A percentile compares a stretch with the other conserved stretches of the same genome.
These are phyloP conservation scores for Rhexocercosporidium sp. DNA, from an alignment of 2,329 filamentous ascomycete genomes.

Conservation along the genomic window DNA sequence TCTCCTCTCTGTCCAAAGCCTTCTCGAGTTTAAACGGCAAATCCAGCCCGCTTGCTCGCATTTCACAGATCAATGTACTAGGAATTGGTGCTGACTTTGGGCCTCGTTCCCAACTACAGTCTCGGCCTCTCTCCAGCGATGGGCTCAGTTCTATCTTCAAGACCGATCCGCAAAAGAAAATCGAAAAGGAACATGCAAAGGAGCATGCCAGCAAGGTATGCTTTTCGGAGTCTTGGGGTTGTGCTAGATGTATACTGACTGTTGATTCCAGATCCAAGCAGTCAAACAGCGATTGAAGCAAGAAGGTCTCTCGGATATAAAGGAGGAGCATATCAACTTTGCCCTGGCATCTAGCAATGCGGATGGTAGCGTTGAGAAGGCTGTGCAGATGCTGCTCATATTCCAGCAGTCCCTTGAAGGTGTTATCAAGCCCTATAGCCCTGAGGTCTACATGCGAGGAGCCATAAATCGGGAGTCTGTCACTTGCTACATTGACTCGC, in stretches of 20 bases:
- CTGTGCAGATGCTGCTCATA: conserved; percentile 76
- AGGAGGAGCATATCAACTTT: conserved; percentile 67
- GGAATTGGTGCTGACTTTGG: conserved; percentile 36
- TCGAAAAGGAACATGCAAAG: conserved; percentile 55
- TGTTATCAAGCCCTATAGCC: conserved; percentile 75
- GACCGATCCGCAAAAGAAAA: conserved; percentile 60
- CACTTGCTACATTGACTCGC: conserved; percentile 92
- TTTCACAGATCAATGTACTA: conserved; percentile 27
- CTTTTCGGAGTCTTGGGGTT: background rate
- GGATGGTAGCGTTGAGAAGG: conserved; percentile 72
- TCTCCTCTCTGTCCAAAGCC: conserved; percentile 32
- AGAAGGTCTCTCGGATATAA: conserved; percentile 59
- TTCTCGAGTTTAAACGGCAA: conserved; percentile 32
- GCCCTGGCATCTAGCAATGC: conserved; percentile 67
- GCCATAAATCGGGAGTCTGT: conserved; percentile 85
- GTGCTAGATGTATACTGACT: background rate
- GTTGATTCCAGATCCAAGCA: conserved; percentile 52
- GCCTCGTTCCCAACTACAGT: conserved; percentile 44
- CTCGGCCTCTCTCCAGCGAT: conserved; percentile 59
- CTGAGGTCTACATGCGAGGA: conserved; percentile 74
- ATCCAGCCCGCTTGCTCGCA: conserved; percentile 28
- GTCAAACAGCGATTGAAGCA: conserved; percentile 57
- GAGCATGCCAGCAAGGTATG: conserved; percentile 10
- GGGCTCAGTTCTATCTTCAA: conserved; percentile 69
- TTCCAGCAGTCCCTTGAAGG: conserved; percentile 84